A percentile compares a stretch with the other conserved stretches of the same genome.
Evolutionary conservation across 257 asterid genomes (phyloP).

Genomic region (Paraleonurus japonicus): DNA sequence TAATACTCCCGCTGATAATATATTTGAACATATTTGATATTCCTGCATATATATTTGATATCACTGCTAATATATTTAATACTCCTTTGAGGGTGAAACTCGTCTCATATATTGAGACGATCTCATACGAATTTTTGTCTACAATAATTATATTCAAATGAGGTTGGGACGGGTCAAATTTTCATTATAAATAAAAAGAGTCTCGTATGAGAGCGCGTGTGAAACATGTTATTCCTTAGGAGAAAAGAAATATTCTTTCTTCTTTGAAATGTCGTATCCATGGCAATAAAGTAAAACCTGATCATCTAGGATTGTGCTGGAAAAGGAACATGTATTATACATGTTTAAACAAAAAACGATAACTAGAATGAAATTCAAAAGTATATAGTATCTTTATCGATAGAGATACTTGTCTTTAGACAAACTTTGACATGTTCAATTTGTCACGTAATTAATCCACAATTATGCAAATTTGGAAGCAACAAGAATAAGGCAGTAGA

Average conservation of each 20-base stretch:
- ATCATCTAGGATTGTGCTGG: background rate
- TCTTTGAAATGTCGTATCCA: background rate
- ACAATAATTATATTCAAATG: background rate
- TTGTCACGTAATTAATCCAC: constrained; percentile 16
- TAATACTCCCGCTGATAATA: no score
- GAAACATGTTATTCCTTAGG: background rate
- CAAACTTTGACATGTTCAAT: background rate
- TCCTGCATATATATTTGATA: no score
- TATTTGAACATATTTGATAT: no score
- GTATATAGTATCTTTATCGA: constrained; percentile 3
- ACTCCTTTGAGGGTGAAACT: no score
- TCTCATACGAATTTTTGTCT: no score
- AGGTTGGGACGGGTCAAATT: no score
- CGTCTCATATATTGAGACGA: no score
- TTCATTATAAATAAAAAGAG: no score
- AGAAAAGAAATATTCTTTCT: background rate
- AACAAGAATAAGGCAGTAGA: background rate
- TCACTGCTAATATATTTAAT: no score
- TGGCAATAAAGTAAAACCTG: background rate
- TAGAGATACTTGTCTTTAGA: constrained; percentile 6
- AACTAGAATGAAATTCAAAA: background rate
- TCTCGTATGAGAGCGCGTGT: background rate
- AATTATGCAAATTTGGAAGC: background rate
- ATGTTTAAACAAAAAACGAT: constrained; percentile 1
- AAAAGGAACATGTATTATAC: background rate